These are phyloP conservation scores for Nothophaeocryptopus gaeumannii DNA, from an alignment of 2,329 filamentous ascomycete genomes.

Conservation along the genomic window DNA sequence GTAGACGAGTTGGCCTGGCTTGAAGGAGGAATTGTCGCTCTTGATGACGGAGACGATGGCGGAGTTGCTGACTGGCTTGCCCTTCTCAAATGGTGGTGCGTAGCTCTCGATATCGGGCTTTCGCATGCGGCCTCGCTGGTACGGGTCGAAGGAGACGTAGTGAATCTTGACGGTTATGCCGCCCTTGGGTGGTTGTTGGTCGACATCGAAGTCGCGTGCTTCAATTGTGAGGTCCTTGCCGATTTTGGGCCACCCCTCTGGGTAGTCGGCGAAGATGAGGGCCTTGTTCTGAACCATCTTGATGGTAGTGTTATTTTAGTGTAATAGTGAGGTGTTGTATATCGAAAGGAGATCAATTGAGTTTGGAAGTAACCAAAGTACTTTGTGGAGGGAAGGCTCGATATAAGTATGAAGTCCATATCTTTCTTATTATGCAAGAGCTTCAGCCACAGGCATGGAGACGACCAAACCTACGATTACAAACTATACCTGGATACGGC, in stretches of 20 bases:
- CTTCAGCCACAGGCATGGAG: no score
- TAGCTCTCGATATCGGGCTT: conserved; percentile 60
- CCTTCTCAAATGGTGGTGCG: conserved; percentile 64
- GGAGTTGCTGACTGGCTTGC: conserved; percentile 62
- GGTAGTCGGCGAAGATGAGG: conserved; percentile 69
- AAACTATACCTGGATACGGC: conserved; percentile 1
- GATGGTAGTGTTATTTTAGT: conserved; percentile 2
- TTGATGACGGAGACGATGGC: conserved; percentile 68
- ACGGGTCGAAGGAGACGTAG: conserved; percentile 78
- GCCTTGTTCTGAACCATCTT: conserved; percentile 67
- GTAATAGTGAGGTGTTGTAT: background rate
- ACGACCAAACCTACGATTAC: background rate
- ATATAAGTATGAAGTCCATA: no score
- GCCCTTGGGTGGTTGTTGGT: conserved; percentile 58
- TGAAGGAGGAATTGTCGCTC: conserved; percentile 62
- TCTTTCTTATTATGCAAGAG: no score
- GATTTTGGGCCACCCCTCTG: conserved; percentile 63
- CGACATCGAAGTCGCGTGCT: conserved; percentile 64
- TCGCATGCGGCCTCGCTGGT: conserved; percentile 79
- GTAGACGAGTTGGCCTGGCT: conserved; percentile 64
- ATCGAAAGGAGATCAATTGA: no score
- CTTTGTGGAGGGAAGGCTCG: no score
- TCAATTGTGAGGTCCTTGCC: conserved; percentile 71
- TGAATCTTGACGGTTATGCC: conserved; percentile 68
- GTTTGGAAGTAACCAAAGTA: no score